These are phyloP conservation scores for Tolypocladium tropicale DNA, from an alignment of 2,329 filamentous ascomycete species.

Conservation along the genomic window DNA sequence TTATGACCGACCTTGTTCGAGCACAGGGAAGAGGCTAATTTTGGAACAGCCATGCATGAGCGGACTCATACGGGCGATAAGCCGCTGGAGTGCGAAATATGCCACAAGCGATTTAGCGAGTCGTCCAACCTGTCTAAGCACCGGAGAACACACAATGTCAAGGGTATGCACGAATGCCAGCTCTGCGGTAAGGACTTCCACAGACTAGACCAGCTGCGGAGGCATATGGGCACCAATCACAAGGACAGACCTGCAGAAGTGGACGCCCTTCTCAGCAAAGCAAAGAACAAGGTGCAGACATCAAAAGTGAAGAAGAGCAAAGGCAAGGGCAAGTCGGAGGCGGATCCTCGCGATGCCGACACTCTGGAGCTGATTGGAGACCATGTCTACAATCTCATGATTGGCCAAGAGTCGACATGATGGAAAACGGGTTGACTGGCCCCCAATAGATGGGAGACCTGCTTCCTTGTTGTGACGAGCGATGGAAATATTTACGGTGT, in stretches of 20 bases:
- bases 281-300: constrained; percentile 4
- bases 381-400: not conserved
- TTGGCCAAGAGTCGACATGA: not conserved
- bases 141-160: constrained; percentile 47
- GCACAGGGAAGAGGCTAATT: constrained; percentile 6
- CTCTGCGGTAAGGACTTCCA: constrained; percentile 48
- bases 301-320: constrained; percentile 5
- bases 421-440: not conserved
- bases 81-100: constrained; percentile 47
- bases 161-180: constrained; percentile 39
- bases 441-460: not conserved
- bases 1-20: not conserved
- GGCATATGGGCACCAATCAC: constrained; percentile 34
- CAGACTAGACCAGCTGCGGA: constrained; percentile 48
- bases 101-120: constrained; percentile 50
- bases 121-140: constrained; percentile 60
- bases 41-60: constrained; percentile 49
- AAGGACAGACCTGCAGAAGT: constrained; percentile 13
- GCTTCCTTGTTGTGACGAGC: not conserved
- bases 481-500: not conserved
- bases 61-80: constrained; percentile 57
- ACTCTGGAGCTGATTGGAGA: constrained; percentile 1
- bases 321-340: not conserved
- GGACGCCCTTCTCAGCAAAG: constrained; percentile 7
- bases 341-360: not conserved